Percentiles rank a stretch among this genome's conserved stretches.
phyloP scores from a whole-genome alignment of 495 filamentous ascomycete genomes.

The Tricharina praecox region DNA sequence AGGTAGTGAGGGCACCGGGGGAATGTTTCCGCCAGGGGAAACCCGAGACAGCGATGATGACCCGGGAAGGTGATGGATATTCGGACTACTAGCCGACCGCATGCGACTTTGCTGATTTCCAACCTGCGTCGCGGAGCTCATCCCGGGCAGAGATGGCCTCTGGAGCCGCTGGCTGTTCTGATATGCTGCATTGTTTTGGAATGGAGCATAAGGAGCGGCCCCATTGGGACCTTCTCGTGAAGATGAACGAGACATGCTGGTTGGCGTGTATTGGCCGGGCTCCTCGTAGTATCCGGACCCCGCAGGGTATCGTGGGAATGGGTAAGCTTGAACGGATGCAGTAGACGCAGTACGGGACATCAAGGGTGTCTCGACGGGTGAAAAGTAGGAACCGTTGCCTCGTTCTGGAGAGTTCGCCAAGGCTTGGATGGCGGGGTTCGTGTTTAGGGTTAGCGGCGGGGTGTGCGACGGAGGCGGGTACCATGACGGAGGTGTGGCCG shows the following conservation, averaged over 20 bases:
- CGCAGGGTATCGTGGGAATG: slow-evolving; percentile 61
- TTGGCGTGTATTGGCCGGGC: slow-evolving; percentile 57
- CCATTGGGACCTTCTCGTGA: slow-evolving; percentile 47
- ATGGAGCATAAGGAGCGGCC: background rate
- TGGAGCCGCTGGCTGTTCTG: slow-evolving; percentile 45
- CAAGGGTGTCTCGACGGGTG: slow-evolving; percentile 68
- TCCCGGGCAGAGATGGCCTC: slow-evolving; percentile 67
- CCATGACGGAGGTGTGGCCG: slow-evolving; percentile 44
- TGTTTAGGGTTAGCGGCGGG: slow-evolving; percentile 53
- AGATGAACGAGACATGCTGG: slow-evolving; percentile 58
- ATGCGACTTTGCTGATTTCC: slow-evolving; percentile 38
- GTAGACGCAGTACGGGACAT: slow-evolving; percentile 70
- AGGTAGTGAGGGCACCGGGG: slow-evolving; percentile 49
- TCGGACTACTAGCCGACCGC: slow-evolving; percentile 46
- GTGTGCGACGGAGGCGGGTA: slow-evolving; percentile 46
- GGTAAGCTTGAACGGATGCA: slow-evolving; percentile 44
- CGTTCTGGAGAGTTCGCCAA: slow-evolving; percentile 31
- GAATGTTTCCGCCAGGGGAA: slow-evolving; percentile 31
- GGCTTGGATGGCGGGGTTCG: slow-evolving; percentile 36
- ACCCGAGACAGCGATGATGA: slow-evolving; percentile 19
- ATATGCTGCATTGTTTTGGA: background rate
- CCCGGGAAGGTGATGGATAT: slow-evolving; percentile 32
- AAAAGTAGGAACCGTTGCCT: slow-evolving; percentile 68
- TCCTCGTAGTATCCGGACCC: slow-evolving; percentile 51
- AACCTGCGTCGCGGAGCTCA: slow-evolving; percentile 37